Conservation (phyloP, 257 asterid species). For the Leptodermis oblonga region DNA sequence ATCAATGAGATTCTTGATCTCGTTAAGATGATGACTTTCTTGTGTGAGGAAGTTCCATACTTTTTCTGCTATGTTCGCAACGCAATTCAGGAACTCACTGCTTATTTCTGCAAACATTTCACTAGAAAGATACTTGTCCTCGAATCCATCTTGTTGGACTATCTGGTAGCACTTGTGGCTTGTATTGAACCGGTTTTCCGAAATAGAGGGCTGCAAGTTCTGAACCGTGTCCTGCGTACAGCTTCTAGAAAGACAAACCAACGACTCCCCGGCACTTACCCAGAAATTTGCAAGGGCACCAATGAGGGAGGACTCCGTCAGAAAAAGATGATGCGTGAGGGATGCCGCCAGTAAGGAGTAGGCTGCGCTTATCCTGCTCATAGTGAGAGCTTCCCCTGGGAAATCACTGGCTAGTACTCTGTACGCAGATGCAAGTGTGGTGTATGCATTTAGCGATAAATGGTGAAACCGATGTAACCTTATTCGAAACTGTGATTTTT, state of each 20-base stretch:
- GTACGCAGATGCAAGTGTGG: conserved; percentile 54
- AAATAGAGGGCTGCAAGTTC: not conserved
- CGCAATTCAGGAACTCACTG: conserved; percentile 31
- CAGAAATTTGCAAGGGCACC: conserved; percentile 42
- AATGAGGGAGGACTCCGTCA: conserved; percentile 45
- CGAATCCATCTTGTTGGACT: conserved; percentile 3
- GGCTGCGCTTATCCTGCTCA: conserved; percentile 50
- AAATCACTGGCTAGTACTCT: conserved; percentile 41
- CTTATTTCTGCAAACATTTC: conserved; percentile 27
- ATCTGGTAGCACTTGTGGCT: conserved; percentile 26
- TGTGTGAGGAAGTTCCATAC: conserved; percentile 47
- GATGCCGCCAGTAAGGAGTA: conserved; percentile 66
- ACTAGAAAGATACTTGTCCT: not conserved
- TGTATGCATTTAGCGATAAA: conserved; percentile 53
- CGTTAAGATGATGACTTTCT: conserved; percentile 35
- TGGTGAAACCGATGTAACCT: conserved; percentile 47
- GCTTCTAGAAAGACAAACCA: conserved; percentile 38
- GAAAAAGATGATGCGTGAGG: conserved; percentile 45
- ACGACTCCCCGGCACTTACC: conserved; percentile 56
- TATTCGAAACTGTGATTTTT: conserved; percentile 13
- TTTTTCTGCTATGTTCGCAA: conserved; percentile 26
- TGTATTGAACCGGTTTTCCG: conserved; percentile 15
- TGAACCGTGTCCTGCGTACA: conserved; percentile 20
- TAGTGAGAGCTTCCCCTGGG: conserved; percentile 33
- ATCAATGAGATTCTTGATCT: conserved; percentile 38